phyloP scores from a whole-genome alignment of 1,139 yeast genomes.

The Kodamaea derodonti region DNA sequence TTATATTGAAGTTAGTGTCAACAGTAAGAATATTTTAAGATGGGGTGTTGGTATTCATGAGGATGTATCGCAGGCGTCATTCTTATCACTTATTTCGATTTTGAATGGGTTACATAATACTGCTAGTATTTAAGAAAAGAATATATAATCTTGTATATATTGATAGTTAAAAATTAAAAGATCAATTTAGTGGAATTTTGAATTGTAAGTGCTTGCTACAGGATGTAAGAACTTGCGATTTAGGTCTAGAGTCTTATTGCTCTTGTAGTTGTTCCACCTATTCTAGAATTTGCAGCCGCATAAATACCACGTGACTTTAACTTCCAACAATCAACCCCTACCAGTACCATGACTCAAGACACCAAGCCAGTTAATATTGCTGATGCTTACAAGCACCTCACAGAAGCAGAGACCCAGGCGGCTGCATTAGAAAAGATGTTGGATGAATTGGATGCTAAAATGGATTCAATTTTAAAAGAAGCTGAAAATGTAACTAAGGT shows the following conservation, averaged over 20 bases:
- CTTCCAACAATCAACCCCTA: too few species aligned
- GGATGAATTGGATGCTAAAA: conserved; percentile 51
- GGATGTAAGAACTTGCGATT: too few species aligned
- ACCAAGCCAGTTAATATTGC: conserved; percentile 28
- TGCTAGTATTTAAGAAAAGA: conserved; percentile 5
- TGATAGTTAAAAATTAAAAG: too few species aligned
- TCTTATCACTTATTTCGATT: conserved; percentile 73
- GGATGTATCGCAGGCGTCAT: conserved; percentile 89
- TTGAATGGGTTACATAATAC: conserved; percentile 47
- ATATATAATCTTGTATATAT: conserved; percentile 36
- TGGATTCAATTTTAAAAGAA: conserved; percentile 45
- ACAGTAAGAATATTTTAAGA: conserved; percentile 36
- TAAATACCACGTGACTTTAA: too few species aligned
- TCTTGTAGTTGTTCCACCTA: too few species aligned
- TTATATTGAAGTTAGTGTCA: conserved; percentile 63
- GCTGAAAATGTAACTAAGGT: conserved; percentile 22
- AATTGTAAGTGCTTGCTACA: too few species aligned
- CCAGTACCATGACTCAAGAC: conserved; percentile 16
- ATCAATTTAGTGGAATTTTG: too few species aligned
- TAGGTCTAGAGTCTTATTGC: too few species aligned
- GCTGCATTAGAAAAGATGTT: conserved; percentile 49
- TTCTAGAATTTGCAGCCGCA: too few species aligned
- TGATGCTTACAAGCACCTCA: conserved; percentile 45
- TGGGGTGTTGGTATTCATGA: conserved; percentile 97
- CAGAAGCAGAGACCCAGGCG: conserved; percentile 58